Conservation (phyloP, 2,329 filamentous ascomycete genomes). For the Aspergillus sp. region DNA sequence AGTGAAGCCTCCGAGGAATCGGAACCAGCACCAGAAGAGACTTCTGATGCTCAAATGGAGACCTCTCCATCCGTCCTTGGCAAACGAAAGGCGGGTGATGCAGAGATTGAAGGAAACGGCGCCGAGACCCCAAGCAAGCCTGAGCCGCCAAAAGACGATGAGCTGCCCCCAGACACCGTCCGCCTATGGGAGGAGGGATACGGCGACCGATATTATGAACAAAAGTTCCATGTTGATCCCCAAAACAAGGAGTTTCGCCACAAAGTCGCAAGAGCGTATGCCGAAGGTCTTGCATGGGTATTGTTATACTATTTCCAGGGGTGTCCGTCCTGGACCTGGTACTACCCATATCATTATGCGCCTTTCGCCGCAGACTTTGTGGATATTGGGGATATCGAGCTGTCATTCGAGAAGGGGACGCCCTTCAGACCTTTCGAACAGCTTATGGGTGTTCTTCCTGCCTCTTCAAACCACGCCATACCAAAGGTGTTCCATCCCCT, state of each 20-base stretch:
- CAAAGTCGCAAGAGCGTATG: constrained; percentile 87
- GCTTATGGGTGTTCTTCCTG: constrained; percentile 95
- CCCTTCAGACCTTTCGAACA: constrained; percentile 95
- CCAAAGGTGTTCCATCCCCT: constrained; percentile 85
- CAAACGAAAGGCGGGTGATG: constrained; percentile 70
- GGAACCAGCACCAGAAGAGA: constrained; percentile 29
- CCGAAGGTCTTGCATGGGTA: constrained; percentile 94
- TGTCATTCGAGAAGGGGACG: constrained; percentile 80
- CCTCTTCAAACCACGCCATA: constrained; percentile 88
- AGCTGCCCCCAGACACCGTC: constrained; percentile 76
- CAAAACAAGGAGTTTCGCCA: constrained; percentile 84
- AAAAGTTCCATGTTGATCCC: constrained; percentile 87
- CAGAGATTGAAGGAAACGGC: constrained; percentile 64
- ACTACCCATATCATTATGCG: constrained; percentile 97
- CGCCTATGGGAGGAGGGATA: constrained; percentile 95
- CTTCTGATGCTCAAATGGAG: constrained; percentile 30
- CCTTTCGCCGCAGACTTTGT: constrained; percentile 96
- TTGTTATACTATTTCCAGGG: constrained; percentile 97
- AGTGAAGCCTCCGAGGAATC: constrained; percentile 28
- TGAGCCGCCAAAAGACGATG: constrained; percentile 59
- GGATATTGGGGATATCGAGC: constrained; percentile 75
- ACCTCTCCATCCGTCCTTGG: constrained; percentile 41
- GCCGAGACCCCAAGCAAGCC: constrained; percentile 60
- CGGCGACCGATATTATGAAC: constrained; percentile 92
- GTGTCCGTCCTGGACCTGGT: constrained; percentile 99